These are phyloP conservation scores for Ophiorrhiza pumila DNA, from an alignment of 257 asterid species.

Conservation along the genomic window DNA sequence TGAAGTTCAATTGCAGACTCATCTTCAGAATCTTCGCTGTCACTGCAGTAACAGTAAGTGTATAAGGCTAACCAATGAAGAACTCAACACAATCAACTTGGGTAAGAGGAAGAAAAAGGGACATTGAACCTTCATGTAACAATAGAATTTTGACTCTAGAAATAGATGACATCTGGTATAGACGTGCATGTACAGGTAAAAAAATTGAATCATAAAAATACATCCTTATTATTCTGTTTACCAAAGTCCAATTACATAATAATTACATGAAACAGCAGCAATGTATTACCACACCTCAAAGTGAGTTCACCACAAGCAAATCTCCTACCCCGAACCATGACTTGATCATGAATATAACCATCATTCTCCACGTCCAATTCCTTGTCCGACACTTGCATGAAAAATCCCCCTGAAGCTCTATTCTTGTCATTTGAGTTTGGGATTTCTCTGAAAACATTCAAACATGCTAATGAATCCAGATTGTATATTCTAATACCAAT, in stretches of 20 bases:
- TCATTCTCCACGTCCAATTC: constrained; percentile 34
- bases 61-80: background rate
- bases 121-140: background rate
- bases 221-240: background rate
- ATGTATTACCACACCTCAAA: constrained; percentile 45
- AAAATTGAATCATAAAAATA: background rate
- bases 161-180: background rate
- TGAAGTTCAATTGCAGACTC: constrained; percentile 34
- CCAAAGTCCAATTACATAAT: background rate
- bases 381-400: constrained; percentile 48
- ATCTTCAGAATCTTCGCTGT: constrained; percentile 65
- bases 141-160: background rate
- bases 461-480: background rate
- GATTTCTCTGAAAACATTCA: constrained; percentile 33
- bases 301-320: constrained; percentile 51
- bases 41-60: constrained; percentile 22
- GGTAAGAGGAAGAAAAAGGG: background rate
- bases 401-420: constrained; percentile 40
- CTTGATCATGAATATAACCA: constrained; percentile 18
- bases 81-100: background rate
- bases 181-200: background rate
- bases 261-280: background rate
- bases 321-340: constrained; percentile 43
- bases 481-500: background rate
- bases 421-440: constrained; percentile 33